Evolutionary conservation across 1,284 basidiomycete genomes (phyloP).

Genomic region (Tremellales sp.): DNA sequence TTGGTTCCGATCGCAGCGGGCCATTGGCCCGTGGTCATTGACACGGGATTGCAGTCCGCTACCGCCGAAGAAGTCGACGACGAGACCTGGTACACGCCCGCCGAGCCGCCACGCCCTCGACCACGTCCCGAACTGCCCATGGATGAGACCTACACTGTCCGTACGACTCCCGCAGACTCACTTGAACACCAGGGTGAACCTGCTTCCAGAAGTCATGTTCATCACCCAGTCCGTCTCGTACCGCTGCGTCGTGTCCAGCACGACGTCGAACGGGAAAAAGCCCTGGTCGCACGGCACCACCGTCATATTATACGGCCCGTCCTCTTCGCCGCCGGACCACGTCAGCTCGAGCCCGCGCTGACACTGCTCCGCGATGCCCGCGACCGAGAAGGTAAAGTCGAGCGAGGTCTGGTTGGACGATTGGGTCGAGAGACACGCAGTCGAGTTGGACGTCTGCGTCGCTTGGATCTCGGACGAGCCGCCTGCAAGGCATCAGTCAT

Average conservation of each 20-base stretch:
- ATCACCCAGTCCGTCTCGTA: conserved; percentile 28
- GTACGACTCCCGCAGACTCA: conserved; percentile 15
- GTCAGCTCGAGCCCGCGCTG: conserved; percentile 26
- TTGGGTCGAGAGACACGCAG: conserved; percentile 24
- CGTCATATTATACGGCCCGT: conserved; percentile 33
- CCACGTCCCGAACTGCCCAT: conserved; percentile 16
- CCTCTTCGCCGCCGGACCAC: conserved; percentile 22
- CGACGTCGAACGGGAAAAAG: conserved; percentile 31
- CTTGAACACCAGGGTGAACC: conserved; percentile 38
- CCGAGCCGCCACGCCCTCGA: conserved; percentile 30
- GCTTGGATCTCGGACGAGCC: conserved; percentile 47
- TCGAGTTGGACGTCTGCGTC: conserved; percentile 14
- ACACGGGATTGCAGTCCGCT: background rate
- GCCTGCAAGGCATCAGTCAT: conserved; percentile 60
- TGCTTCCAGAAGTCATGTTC: conserved; percentile 29
- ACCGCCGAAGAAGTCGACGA: conserved; percentile 2
- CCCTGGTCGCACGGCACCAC: conserved; percentile 30
- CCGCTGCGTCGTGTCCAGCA: conserved; percentile 11
- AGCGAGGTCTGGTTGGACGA: conserved; percentile 18
- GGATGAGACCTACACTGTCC: conserved; percentile 1
- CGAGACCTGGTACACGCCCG: conserved; percentile 29
- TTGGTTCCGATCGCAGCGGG: conserved; percentile 22
- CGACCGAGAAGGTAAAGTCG: conserved; percentile 31
- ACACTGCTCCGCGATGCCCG: conserved; percentile 30
- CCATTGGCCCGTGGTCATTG: conserved; percentile 23